phyloP scores from a whole-genome alignment of 192 early-diverging fungal genomes.

The Gryganskiella cystojenkinii region DNA sequence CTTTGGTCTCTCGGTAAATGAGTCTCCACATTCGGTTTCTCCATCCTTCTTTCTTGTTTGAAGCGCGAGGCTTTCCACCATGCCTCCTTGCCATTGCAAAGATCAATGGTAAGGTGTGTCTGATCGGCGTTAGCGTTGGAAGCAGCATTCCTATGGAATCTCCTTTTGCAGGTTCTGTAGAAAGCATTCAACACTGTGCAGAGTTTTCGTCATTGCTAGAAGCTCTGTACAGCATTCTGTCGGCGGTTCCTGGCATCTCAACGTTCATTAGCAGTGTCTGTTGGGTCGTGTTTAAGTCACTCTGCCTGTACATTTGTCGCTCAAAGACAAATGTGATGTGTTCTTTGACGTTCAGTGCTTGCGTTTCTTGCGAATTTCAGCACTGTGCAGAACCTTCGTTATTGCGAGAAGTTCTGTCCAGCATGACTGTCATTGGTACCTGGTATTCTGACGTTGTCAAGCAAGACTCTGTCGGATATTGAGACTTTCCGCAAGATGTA shows the following conservation, averaged over 20 bases:
- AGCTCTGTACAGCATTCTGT: constrained; percentile 32
- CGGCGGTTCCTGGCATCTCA: constrained; percentile 32
- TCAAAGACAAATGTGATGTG: constrained; percentile 34
- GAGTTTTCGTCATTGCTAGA: constrained; percentile 27
- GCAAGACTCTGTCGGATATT: constrained; percentile 37
- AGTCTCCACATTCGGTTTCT: constrained; percentile 14
- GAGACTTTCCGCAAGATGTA: constrained; percentile 43
- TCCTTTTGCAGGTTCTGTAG: constrained; percentile 14
- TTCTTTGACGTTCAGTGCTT: constrained; percentile 36
- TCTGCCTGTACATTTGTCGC: constrained; percentile 31
- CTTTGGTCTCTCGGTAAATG: constrained; percentile 15
- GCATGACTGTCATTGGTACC: constrained; percentile 36
- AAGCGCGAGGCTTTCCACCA: constrained; percentile 27
- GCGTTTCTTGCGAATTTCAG: constrained; percentile 31
- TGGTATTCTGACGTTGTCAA: constrained; percentile 39
- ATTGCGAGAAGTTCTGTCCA: constrained; percentile 36
- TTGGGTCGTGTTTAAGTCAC: constrained; percentile 42
- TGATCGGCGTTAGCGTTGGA: constrained; percentile 22
- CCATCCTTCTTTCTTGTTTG: constrained; percentile 13
- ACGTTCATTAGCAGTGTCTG: constrained; percentile 33
- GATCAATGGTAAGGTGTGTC: constrained; percentile 26
- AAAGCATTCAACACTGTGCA: constrained; percentile 23
- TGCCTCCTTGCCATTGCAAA: constrained; percentile 19
- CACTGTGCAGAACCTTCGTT: constrained; percentile 37
- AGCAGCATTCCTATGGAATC: constrained; percentile 15